Percentiles rank a stretch among this genome's conserved stretches.
Evolutionary conservation across 305 asterid genomes (phyloP).

Genomic region (Fraxinus xanthoxyloides): DNA sequence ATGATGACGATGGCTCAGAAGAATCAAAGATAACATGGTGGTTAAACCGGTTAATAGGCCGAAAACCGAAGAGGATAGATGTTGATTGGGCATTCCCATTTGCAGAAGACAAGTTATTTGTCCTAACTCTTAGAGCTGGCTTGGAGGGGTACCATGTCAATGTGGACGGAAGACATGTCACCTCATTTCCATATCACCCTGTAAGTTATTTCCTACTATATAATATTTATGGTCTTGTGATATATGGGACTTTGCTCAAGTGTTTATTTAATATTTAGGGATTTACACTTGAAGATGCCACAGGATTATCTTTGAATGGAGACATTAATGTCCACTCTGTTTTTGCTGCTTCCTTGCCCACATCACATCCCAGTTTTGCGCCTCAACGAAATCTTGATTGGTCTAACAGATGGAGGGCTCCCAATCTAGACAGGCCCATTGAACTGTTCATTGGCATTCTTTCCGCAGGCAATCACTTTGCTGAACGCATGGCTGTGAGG

Average conservation of each 20-base stretch:
- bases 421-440: slow-evolving; percentile 46
- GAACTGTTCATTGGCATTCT: slow-evolving; percentile 76
- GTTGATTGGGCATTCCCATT: slow-evolving; percentile 87
- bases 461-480: slow-evolving; percentile 85
- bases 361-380: slow-evolving; percentile 69
- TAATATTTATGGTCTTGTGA: background rate
- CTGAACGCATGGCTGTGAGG: slow-evolving; percentile 81
- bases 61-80: slow-evolving; percentile 48
- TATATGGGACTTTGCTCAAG: slow-evolving; percentile 15
- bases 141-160: slow-evolving; percentile 76
- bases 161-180: slow-evolving; percentile 76
- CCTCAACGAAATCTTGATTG: slow-evolving; percentile 69
- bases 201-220: slow-evolving; percentile 39
- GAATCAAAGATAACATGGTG: slow-evolving; percentile 69
- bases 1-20: slow-evolving; percentile 54
- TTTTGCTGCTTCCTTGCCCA: slow-evolving; percentile 73
- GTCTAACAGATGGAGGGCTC: slow-evolving; percentile 69
- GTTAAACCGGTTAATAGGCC: slow-evolving; percentile 70
- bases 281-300: slow-evolving; percentile 83
- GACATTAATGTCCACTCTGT: slow-evolving; percentile 67
- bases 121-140: slow-evolving; percentile 80
- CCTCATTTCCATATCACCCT: slow-evolving; percentile 82
- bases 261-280: slow-evolving; percentile 40
- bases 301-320: slow-evolving; percentile 66
- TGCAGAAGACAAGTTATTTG: slow-evolving; percentile 61